Base-by-base conservation (phyloP, 116 monocot genomes). In the Dioscorea cayenensis region DNA sequence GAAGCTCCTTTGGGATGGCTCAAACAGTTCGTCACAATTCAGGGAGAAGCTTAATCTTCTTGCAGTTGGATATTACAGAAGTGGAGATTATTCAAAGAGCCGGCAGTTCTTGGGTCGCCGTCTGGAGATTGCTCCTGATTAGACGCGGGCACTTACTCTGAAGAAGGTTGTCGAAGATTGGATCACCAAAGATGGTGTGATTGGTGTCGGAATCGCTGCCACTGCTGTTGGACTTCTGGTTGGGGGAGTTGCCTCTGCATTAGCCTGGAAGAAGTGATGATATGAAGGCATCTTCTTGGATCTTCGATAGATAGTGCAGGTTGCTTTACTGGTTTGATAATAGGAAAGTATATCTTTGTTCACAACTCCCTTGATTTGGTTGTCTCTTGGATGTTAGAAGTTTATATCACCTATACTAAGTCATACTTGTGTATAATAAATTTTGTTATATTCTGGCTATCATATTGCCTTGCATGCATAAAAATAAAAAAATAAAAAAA, bases 31-130 rank as follows among this genome's bases (percentile, higher is more conserved):
- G 61, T 62, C 86, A 62, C 83, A 91, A 63, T 87, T 64, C 28
- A 83, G 91, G 71, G 99, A 99, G 82, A 94, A 84, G 70, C 60
- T 99, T 48, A 94, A 94, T 74, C 85, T 99, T 76, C 72, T 99
- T 48, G 99, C 99, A 58, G 91, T 99, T 73, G 99, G 99, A 32
- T 74, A 87, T 75, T 99, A 87, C 72, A 86, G 99, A 83, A 94
- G 67, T 81, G 94, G 89, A 60, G 87, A 99, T 63, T 99, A 91
- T 78, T 65, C 99, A 36, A 94, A 77, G 80, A 94, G 99, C 60
- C 78, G 99, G 61, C 89, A 91, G 73, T 89, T 99, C 71, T 28
- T 83, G 38, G 91, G 87, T 0, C 81, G 64, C 28, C 94, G 99
- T 67, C 81, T 99, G 65, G 91, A 94, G 99, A 82, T 90, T 69